phyloP scores from a whole-genome alignment of 2,329 filamentous ascomycete genomes.

The Colletotrichum incanum region DNA sequence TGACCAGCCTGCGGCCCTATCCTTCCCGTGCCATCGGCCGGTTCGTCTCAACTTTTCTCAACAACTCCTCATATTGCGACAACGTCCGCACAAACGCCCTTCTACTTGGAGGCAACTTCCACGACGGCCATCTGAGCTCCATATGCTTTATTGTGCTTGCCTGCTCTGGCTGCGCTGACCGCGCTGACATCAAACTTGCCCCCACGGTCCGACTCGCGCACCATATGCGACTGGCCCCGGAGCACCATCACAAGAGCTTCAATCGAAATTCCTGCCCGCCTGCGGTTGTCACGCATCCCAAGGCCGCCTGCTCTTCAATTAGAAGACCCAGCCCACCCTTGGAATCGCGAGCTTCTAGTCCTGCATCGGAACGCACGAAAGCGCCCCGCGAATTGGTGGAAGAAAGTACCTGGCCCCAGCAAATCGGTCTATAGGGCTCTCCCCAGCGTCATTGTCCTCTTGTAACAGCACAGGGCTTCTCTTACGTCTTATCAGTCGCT shows the following conservation, averaged over 20 bases:
- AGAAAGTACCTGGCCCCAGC: constrained; percentile 33
- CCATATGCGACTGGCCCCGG: constrained; percentile 22
- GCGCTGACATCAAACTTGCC: constrained; percentile 3
- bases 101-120: neutral
- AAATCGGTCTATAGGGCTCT: constrained; percentile 30
- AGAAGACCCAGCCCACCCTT: constrained; percentile 28
- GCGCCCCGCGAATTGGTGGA: constrained; percentile 40
- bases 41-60: constrained; percentile 38
- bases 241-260: constrained; percentile 36
- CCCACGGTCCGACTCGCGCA: constrained; percentile 30
- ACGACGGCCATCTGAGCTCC: constrained; percentile 14
- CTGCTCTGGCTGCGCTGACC: neutral
- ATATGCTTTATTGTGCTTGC: neutral
- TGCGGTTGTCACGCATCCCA: too few relatives aligned
- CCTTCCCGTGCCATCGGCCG: constrained; percentile 40
- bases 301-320: constrained; percentile 33
- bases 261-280: constrained; percentile 34
- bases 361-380: constrained; percentile 24
- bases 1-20: constrained; percentile 31
- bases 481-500: constrained; percentile 34
- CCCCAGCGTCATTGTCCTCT: constrained; percentile 12
- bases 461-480: constrained; percentile 11
- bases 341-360: constrained; percentile 26
- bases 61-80: constrained; percentile 36
- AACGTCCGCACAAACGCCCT: constrained; percentile 34